Percentiles rank a stretch among this genome's conserved stretches.
Conservation (phyloP, 805 yeast genomes). For the Candida nanaspora region DNA sequence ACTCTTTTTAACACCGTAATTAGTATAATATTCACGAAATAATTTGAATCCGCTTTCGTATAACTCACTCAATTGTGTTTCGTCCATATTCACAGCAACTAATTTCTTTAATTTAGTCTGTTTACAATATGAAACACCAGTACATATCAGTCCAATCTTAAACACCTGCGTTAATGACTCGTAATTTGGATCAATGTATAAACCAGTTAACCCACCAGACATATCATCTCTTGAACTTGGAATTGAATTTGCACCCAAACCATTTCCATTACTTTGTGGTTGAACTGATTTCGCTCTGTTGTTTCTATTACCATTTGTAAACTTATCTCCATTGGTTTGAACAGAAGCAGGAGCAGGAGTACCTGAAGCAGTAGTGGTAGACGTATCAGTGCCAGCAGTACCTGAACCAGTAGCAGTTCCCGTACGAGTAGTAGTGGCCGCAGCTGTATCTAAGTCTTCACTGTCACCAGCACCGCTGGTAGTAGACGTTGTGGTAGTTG, state of each 20-base stretch:
- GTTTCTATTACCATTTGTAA: no score
- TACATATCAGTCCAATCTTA: conserved; percentile 49
- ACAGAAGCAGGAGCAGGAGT: background rate
- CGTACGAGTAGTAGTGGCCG: no score
- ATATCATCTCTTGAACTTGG: background rate
- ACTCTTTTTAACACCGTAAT: conserved; percentile 16
- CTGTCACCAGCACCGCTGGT: no score
- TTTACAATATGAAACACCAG: conserved; percentile 43
- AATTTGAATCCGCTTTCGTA: conserved; percentile 18
- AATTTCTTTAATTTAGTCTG: conserved; percentile 12
- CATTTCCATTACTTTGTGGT: background rate
- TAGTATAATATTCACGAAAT: conserved; percentile 14
- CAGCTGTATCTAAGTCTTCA: no score
- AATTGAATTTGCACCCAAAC: no score
- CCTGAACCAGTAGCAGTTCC: no score
- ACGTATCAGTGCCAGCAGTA: background rate
- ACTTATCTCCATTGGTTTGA: no score
- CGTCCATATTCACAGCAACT: conserved; percentile 8
- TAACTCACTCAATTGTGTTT: conserved; percentile 9
- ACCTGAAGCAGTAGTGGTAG: background rate
- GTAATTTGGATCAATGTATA: conserved; percentile 46
- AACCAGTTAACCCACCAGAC: conserved; percentile 44
- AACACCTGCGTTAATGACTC: conserved; percentile 46
- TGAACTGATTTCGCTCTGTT: background rate
- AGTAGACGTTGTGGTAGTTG: no score